Evolutionary conservation across 1,284 basidiomycete species (phyloP).

Genomic region (Apiotrichum porosum): DNA sequence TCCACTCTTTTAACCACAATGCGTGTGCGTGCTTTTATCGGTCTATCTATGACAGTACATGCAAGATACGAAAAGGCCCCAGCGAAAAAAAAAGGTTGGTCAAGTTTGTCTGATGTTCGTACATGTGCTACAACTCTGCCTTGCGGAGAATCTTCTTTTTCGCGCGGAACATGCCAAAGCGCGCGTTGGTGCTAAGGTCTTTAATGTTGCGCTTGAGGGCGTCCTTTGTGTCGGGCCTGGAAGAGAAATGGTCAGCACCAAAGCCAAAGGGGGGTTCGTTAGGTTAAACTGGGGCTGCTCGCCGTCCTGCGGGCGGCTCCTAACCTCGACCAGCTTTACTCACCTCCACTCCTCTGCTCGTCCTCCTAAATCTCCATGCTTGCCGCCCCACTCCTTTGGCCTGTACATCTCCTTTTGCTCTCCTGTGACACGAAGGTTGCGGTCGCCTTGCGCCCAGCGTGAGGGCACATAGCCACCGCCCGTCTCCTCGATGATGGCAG

Average conservation of each 20-base stretch:
- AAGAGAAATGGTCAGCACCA: too few relatives aligned
- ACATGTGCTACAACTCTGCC: conserved; percentile 26
- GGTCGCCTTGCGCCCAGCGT: conserved; percentile 46
- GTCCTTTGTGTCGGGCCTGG: conserved; percentile 41
- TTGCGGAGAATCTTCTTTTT: conserved; percentile 49
- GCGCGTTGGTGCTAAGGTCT: conserved; percentile 40
- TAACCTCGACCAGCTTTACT: conserved; percentile 19
- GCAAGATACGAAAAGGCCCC: too few relatives aligned
- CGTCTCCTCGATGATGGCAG: conserved; percentile 33
- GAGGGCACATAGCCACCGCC: conserved; percentile 45
- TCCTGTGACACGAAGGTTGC: conserved; percentile 34
- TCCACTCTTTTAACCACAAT: too few relatives aligned
- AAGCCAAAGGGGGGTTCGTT: too few relatives aligned
- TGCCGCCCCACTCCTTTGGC: conserved; percentile 45
- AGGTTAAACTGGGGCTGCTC: too few relatives aligned
- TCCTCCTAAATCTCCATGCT: conserved; percentile 37
- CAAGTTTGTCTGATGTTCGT: too few relatives aligned
- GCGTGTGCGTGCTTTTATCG: too few relatives aligned
- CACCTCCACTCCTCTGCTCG: conserved; percentile 45
- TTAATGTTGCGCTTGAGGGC: conserved; percentile 45
- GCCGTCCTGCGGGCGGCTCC: not conserved
- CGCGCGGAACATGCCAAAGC: conserved; percentile 45
- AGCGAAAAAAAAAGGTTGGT: too few relatives aligned
- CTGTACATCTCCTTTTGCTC: conserved; percentile 45
- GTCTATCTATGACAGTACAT: too few relatives aligned